Evolutionary conservation across 1,139 yeast species (phyloP).

Genomic region (Sugiyamaella castrensis): DNA sequence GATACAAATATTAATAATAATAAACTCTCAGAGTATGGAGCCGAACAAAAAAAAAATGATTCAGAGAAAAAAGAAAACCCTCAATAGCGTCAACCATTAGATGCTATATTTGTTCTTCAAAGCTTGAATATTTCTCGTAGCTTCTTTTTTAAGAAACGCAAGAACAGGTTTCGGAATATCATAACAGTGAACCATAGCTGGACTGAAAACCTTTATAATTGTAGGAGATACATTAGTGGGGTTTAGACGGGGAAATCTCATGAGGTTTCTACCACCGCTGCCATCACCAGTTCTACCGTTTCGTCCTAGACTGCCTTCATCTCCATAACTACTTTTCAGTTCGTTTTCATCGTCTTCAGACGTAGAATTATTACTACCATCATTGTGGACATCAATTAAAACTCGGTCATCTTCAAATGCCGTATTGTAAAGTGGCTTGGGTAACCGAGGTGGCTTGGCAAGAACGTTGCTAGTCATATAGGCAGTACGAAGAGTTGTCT

Average conservation of each 20-base stretch:
- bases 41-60: no score
- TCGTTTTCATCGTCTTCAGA: conserved; percentile 8
- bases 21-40: no score
- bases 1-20: no score
- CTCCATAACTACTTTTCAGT: conserved; percentile 1
- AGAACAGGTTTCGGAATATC: conserved; percentile 15
- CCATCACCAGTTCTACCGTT: not conserved
- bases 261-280: no score
- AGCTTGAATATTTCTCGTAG: conserved; percentile 5
- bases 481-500: conserved; percentile 4
- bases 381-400: not conserved
- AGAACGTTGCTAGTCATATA: conserved; percentile 4
- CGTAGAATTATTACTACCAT: not conserved
- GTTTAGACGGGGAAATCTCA: no score
- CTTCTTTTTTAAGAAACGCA: conserved; percentile 12
- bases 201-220: conserved; percentile 18
- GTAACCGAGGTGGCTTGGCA: conserved; percentile 15
- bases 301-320: not conserved
- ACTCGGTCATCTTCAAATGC: conserved; percentile 18
- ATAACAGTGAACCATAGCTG: conserved; percentile 9
- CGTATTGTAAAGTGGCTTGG: conserved; percentile 15
- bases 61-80: no score
- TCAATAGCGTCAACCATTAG: not conserved
- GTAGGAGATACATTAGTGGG: not conserved
- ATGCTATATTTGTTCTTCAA: conserved; percentile 1